Base-by-base conservation (phyloP, 2,329 filamentous ascomycete genomes). In the Fusarium sp. region DNA sequence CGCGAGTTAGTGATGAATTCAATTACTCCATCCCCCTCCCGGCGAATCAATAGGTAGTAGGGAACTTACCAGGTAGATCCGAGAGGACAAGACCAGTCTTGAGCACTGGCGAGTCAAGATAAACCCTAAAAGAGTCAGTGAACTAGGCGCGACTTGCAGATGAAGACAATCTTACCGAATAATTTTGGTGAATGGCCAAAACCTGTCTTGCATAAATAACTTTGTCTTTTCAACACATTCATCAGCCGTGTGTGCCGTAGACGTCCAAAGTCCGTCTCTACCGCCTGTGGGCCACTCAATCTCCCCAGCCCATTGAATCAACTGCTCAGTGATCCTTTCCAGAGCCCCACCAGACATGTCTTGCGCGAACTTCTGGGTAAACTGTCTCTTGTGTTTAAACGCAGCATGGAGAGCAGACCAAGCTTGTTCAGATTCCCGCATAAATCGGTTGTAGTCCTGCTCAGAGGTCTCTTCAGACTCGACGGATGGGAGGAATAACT, bases 401-500 rank as follows among this genome's bases (percentile, higher is more conserved):
- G 81, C 75, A 50, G 81, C 72, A 56, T 78, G 53, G 27, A 82
- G 55, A 70, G 81, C 71, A 73, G 75, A 74, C 83, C 84, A 62
- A 77, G 85, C 74, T 80, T 87, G 66, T n/a, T 73, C 74, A 1
- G 79, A 80, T 57, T 79, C 73, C 24, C 70, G 57, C 56, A 73
- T 64, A 24, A 71, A 76, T 6, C 63, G 63, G 29, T 55, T 64
- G 53, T 79, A 79, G 6, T 79, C 76, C 12, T 72, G 64, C 12
- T 63, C 63, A 6, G 70, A 60, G 2, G 71, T 74, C 1, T 63
- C 47, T 18, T 73, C 55, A 11, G 68, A 71, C 34, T 76, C 68
- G 6, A 74, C 63, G 1, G 55, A 58, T 3, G 73, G 73, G 22
- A 78, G 73, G 29, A 73, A 80, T 8, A 77, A 42, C 47, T 76